Conservation (phyloP, 257 asterid genomes). For the Solanum rostratum region DNA sequence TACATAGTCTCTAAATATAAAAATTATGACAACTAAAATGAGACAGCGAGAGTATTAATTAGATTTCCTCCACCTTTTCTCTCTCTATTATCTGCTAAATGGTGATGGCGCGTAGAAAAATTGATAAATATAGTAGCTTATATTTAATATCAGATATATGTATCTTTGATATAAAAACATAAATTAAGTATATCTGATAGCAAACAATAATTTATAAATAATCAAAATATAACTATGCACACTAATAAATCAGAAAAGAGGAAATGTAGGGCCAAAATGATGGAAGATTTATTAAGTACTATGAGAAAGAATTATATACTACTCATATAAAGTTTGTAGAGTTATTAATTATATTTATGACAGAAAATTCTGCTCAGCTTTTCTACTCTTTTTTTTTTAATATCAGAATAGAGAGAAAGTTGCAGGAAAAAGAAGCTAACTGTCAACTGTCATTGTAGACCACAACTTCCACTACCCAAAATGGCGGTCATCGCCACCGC, state of each 20-base stretch:
- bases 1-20: no score
- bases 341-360: background rate
- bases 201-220: no score
- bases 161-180: no score
- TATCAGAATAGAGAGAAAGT: background rate
- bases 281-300: background rate
- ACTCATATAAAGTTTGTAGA: background rate
- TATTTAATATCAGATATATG: no score
- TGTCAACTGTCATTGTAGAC: conserved; percentile 2
- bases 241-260: background rate
- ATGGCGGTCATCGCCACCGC: conserved; percentile 12
- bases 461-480: conserved; percentile 5
- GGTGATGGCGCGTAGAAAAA: no score
- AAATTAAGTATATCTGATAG: no score
- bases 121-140: no score
- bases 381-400: background rate
- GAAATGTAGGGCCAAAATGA: background rate
- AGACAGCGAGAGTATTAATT: no score
- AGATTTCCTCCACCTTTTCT: no score
- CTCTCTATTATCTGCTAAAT: no score
- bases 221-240: no score
- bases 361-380: background rate
- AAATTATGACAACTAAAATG: no score
- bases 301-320: background rate
- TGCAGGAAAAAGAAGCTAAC: background rate